Evolutionary conservation across 306 rosid species (phyloP), one percentile per base, ranked within the genome.

Genomic region (Phaseolus lunatus): DNA sequence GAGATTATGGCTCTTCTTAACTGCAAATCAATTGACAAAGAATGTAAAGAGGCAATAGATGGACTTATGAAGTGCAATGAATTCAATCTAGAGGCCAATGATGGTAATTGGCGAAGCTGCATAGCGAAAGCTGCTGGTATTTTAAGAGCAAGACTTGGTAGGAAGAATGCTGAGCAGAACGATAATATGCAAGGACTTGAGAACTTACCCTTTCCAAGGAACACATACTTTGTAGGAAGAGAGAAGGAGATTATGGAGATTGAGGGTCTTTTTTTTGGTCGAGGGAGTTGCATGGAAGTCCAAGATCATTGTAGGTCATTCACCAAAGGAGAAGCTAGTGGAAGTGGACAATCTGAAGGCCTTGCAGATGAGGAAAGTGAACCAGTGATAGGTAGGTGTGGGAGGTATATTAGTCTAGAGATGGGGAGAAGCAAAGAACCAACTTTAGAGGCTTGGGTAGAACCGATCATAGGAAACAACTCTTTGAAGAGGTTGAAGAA

Each of bases 291-390:
- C 22, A 22, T 24, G 7, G 90, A 86, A 70, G 70, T 62, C 29
- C 78, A 82, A 75, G 96, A 89, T 67, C 81, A 82, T 53, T 63
- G 80, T 72, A 13, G 72, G 70, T 62, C 80, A 16, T 0, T 19
- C 57, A 57, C 33, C 44, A 87, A 84, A 82, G 92, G 91, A 33
- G 90, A 89, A 44, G 85, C 84, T 11, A 86, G 89, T 59, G 88
- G 86, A 15, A 87, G 89, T 45, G 89, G 87, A 41, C 93, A 91
- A 72, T 89, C 97, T 18, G 98, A 91, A 69, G 96, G 96, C 45
- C 84, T 84, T n/a, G 98, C 96, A 16, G 93, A 93, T 66, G 93
- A 91, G 75, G 97, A 91, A 82, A 86, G 89, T 16, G 98, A 87
- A 57, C 24, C 74, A 12, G 87, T 84, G 48, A 57, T 78, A 0